These are phyloP conservation scores for Lonicera japonica DNA, from an alignment of 129 eudicot genomes.

Conservation along the genomic window DNA sequence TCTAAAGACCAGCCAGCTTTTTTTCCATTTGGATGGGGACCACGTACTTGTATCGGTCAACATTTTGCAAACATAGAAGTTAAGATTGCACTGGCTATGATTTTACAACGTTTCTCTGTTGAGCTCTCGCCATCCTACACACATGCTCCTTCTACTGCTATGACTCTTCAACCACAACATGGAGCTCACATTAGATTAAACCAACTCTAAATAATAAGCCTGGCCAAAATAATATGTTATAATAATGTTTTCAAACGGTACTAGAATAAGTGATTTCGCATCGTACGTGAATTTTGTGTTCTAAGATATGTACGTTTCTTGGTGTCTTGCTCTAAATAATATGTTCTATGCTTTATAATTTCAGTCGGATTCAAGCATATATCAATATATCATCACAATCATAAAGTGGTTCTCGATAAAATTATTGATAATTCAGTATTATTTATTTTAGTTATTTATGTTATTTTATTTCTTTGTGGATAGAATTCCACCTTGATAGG, in stretches of 20 bases:
- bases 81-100: slow-evolving; percentile 52
- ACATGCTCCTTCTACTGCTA: slow-evolving; percentile 51
- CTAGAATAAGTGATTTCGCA: background rate
- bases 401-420: too few species aligned
- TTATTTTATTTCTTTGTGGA: too few species aligned
- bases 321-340: background rate
- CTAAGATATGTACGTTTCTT: background rate
- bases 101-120: slow-evolving; percentile 46
- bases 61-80: slow-evolving; percentile 54
- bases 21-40: slow-evolving; percentile 69
- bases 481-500: too few species aligned
- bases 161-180: slow-evolving; percentile 62
- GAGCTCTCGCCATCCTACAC: slow-evolving; percentile 54
- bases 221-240: background rate
- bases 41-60: slow-evolving; percentile 60
- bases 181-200: slow-evolving; percentile 51
- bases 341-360: background rate
- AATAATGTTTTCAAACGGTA: background rate
- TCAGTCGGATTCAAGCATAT: background rate
- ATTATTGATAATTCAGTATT: too few species aligned
- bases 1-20: slow-evolving; percentile 35
- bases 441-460: too few species aligned
- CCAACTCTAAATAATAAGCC: slow-evolving; percentile 9
- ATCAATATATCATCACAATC: too few species aligned
- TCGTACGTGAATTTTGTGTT: background rate